A percentile compares a stretch with the other conserved stretches of the same genome.
These are phyloP conservation scores for Fusarium tricinctum DNA, from an alignment of 2,329 filamentous ascomycete species.

Conservation along the genomic window DNA sequence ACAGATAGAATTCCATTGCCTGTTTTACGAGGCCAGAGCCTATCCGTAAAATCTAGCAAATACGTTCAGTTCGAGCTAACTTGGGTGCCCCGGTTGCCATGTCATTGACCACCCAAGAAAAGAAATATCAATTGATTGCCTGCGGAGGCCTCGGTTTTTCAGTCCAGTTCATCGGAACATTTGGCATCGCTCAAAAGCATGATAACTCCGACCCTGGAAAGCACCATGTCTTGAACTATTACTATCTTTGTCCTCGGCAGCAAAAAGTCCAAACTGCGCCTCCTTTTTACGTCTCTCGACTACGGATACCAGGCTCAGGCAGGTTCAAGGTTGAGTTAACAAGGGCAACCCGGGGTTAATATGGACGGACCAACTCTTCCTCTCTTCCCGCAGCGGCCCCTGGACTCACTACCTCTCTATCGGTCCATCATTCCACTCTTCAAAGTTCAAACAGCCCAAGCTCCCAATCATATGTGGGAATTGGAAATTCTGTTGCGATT, in stretches of 20 bases:
- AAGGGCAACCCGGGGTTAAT: conserved; percentile 33
- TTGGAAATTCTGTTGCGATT: conserved; percentile 17
- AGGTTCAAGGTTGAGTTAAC: conserved; percentile 3
- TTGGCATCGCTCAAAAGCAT: not conserved
- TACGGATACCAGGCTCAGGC: not conserved
- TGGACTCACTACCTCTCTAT: conserved; percentile 28
- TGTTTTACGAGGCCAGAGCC: no score
- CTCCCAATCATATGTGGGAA: conserved; percentile 35
- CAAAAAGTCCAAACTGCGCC: conserved; percentile 31
- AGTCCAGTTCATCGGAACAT: not conserved
- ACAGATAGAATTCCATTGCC: not conserved
- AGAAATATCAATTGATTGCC: conserved; percentile 10
- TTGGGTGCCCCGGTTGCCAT: conserved; percentile 24
- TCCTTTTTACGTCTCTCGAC: conserved; percentile 24
- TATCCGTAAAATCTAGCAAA: no score
- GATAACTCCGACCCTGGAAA: not conserved
- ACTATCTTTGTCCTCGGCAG: not conserved
- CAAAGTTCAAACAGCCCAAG: conserved; percentile 30
- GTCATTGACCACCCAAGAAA: conserved; percentile 10
- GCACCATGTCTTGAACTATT: conserved; percentile 3
- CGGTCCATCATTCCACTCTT: conserved; percentile 39
- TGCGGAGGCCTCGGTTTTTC: not conserved
- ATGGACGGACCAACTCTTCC: conserved; percentile 42
- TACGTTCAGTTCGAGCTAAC: not conserved
- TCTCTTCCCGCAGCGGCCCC: conserved; percentile 23